Conservation (phyloP, 495 filamentous ascomycete species). For the Aspergillus heteromorphus region DNA sequence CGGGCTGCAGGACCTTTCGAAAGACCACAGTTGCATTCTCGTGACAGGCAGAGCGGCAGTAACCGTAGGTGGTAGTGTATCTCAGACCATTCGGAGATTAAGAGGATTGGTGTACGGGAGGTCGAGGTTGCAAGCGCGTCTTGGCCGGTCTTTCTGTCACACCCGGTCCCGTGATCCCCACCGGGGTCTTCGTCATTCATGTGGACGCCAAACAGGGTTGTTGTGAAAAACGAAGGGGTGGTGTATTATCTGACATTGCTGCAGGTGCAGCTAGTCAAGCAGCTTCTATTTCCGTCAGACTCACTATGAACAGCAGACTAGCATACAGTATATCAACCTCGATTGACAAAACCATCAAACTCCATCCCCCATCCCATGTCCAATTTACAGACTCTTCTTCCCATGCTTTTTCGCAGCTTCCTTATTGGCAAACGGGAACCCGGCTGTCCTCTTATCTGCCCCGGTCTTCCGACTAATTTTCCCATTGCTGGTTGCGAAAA, state of each 20-base stretch:
- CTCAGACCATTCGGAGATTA: neutral
- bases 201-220: neutral
- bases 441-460: constrained; percentile 71
- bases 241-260: neutral
- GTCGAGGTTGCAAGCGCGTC: neutral
- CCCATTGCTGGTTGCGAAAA: constrained; percentile 64
- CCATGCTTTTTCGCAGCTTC: constrained; percentile 54
- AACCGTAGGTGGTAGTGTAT: neutral
- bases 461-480: constrained; percentile 65
- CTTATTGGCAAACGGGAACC: constrained; percentile 62
- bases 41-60: neutral
- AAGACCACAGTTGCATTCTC: neutral
- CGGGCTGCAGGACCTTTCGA: neutral
- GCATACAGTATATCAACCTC: neutral
- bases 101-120: neutral
- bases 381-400: constrained; percentile 25
- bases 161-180: neutral
- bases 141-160: neutral
- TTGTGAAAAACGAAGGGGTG: neutral
- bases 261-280: neutral
- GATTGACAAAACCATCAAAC: neutral
- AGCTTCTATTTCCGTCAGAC: no score
- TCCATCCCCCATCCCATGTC: neutral
- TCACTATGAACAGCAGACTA: neutral
- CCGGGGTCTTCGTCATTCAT: neutral